Evolutionary conservation across 257 asterid genomes (phyloP).

Genomic region (Nyctanthes arbortristis): DNA sequence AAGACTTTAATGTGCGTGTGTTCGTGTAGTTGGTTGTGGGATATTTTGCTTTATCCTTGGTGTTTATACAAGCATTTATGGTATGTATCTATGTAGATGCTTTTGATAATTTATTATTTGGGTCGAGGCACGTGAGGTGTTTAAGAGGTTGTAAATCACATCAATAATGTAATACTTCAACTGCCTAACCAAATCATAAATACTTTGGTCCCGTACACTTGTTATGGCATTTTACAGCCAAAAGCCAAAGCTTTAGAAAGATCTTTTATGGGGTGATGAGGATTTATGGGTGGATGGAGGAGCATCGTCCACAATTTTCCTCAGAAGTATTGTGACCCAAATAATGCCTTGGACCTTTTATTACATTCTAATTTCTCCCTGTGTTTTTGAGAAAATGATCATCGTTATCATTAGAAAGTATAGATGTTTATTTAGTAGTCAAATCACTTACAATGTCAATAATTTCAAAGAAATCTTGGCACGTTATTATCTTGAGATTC

Average conservation of each 20-base stretch:
- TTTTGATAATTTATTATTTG: not conserved
- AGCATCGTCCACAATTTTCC: slow-evolving; percentile 19
- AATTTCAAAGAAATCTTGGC: not conserved
- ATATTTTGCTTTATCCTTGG: too few species aligned
- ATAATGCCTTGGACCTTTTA: not conserved
- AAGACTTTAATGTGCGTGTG: too few species aligned
- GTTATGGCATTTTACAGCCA: slow-evolving; percentile 19
- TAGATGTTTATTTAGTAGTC: not conserved
- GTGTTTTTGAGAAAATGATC: too few species aligned
- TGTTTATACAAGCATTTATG: too few species aligned
- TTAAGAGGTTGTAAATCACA: not conserved
- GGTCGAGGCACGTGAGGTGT: not conserved
- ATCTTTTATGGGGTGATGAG: slow-evolving; percentile 2
- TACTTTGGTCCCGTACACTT: slow-evolving; percentile 16
- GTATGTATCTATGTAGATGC: too few species aligned
- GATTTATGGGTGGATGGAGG: slow-evolving; percentile 16
- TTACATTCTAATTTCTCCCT: too few species aligned
- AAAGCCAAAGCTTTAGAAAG: slow-evolving; percentile 9
- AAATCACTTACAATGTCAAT: not conserved
- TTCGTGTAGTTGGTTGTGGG: too few species aligned
- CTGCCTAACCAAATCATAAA: slow-evolving; percentile 16
- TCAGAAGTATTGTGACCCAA: not conserved
- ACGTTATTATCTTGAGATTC: not conserved
- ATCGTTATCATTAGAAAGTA: not conserved
- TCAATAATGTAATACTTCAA: slow-evolving; percentile 9